Conservation (phyloP, 306 rosid species). For the Delonix regia region DNA sequence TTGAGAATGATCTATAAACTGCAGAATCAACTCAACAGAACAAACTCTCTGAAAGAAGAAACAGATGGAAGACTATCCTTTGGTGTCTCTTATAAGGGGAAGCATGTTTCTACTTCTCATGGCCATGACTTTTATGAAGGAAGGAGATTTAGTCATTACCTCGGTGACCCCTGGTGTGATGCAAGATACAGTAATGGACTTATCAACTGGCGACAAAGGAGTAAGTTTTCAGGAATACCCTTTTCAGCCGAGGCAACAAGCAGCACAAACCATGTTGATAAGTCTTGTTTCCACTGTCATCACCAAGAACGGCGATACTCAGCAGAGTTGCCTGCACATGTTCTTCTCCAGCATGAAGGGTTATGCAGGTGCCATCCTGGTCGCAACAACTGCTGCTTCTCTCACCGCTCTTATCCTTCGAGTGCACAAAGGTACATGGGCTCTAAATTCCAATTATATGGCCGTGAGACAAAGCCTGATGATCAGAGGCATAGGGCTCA, state of each 20-base stretch:
- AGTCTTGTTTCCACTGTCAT: constrained; percentile 45
- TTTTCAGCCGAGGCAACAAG: constrained; percentile 71
- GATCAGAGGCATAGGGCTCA: constrained; percentile 49
- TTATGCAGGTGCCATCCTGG: constrained; percentile 45
- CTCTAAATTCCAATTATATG: constrained; percentile 49
- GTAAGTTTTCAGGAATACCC: constrained; percentile 52
- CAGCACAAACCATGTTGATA: constrained; percentile 55
- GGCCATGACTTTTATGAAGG: constrained; percentile 41
- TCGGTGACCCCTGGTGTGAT: constrained; percentile 43
- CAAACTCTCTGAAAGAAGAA: constrained; percentile 38
- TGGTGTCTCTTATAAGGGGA: constrained; percentile 45
- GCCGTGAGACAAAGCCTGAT: constrained; percentile 46
- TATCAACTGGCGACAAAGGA: constrained; percentile 43
- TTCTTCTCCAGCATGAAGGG: constrained; percentile 36
- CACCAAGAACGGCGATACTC: constrained; percentile 51
- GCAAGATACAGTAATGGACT: constrained; percentile 50
- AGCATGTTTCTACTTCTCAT: constrained; percentile 42
- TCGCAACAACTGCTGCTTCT: constrained; percentile 44
- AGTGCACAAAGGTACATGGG: constrained; percentile 49
- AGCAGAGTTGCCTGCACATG: constrained; percentile 52
- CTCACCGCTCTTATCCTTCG: constrained; percentile 51
- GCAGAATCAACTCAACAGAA: constrained; percentile 64
- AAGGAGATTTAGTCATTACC: constrained; percentile 46
- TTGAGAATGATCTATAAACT: constrained; percentile 61
- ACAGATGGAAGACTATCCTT: constrained; percentile 46